Base-by-base conservation (phyloP, 768 basidiomycete species). In the Lyophyllum shimeji region DNA sequence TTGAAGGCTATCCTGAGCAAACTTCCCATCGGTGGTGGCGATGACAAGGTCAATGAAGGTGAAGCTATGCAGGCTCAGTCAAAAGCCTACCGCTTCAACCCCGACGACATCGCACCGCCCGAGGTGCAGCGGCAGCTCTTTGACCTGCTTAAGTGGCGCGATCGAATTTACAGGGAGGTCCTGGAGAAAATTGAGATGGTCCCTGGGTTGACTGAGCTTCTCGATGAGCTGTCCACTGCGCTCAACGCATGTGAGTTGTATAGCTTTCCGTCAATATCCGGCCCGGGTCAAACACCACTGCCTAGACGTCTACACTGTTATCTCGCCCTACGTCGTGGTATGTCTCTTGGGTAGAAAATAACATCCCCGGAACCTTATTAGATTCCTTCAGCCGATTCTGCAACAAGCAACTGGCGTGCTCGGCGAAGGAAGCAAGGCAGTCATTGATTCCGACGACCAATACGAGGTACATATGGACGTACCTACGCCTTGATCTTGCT, bases 401-500 rank as follows among this genome's bases (percentile, higher is more conserved):
- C 74, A 78, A 48, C 79, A 84, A 60, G 81, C 82, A 8, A 85
- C 82, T 11, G 67, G 69, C 2, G 82, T 79, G 12, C 76, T 89
- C 15, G 75, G 79, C 44, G 81, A 84, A 64, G 83, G 84, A 5
- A 85, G 84, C 62, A 84, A 85, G 64, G 81, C 82, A 24, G 85
- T 89, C 55, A 87, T 90, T 61, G 80, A 88, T 66, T 79, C 75
- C 23, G 79, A 82, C 31, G 87, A 89, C 59, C 87, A 89, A 68
- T 88, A 82, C 55, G 81, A 84, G 65, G 83, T 81, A 60, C 46
- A 63, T 54, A 47, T 9, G 21, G 40, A 34, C 27, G 31, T 21
- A 3, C 8, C 5, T 34, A 31, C 29, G 13, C 48, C n/a, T n/a
- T 9, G 9, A 46, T 21, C 20, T 15, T 1, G 21, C 17, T 23